Evolutionary conservation across 805 yeast genomes (phyloP).

Genomic region (Ogataea nakhonphanomensis): DNA sequence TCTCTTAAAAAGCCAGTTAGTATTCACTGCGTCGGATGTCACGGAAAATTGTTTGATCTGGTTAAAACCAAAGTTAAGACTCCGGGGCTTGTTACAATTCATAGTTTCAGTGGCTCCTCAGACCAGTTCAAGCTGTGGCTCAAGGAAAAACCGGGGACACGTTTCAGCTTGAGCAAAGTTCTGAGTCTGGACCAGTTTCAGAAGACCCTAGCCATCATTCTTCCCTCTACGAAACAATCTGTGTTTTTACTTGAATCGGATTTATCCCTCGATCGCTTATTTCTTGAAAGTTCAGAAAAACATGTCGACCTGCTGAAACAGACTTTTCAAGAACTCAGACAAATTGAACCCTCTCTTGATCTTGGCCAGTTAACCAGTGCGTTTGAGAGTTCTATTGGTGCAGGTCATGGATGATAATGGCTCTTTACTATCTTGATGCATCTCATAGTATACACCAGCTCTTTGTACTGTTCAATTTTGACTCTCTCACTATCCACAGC

Average conservation of each 20-base stretch:
- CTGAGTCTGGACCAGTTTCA: slow-evolving; percentile 24
- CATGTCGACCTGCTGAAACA: slow-evolving; percentile 13
- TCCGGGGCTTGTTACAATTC: slow-evolving; percentile 54
- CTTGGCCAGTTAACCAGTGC: slow-evolving; percentile 8
- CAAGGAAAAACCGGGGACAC: slow-evolving; percentile 37
- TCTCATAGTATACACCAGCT: slow-evolving; percentile 26
- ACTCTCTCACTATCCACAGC: slow-evolving; percentile 1
- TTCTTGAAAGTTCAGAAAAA: slow-evolving; percentile 2
- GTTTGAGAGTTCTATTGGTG: slow-evolving; percentile 11
- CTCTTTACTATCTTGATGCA: slow-evolving; percentile 27
- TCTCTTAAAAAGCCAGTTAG: slow-evolving; percentile 52
- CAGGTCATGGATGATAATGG: background rate
- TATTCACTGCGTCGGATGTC: slow-evolving; percentile 81
- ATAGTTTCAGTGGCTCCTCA: slow-evolving; percentile 80
- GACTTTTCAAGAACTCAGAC: slow-evolving; percentile 8
- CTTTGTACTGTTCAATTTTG: slow-evolving; percentile 21
- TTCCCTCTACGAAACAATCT: slow-evolving; percentile 29
- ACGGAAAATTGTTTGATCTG: slow-evolving; percentile 53
- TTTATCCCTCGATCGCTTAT: slow-evolving; percentile 30
- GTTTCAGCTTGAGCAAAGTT: slow-evolving; percentile 29
- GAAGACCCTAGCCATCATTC: slow-evolving; percentile 19
- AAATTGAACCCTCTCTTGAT: slow-evolving; percentile 5
- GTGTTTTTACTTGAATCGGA: slow-evolving; percentile 53
- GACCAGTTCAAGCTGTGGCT: slow-evolving; percentile 60
- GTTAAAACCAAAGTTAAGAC: slow-evolving; percentile 25